phyloP scores from a whole-genome alignment of 1,139 yeast species.

The Lodderomyces beijingensis region DNA sequence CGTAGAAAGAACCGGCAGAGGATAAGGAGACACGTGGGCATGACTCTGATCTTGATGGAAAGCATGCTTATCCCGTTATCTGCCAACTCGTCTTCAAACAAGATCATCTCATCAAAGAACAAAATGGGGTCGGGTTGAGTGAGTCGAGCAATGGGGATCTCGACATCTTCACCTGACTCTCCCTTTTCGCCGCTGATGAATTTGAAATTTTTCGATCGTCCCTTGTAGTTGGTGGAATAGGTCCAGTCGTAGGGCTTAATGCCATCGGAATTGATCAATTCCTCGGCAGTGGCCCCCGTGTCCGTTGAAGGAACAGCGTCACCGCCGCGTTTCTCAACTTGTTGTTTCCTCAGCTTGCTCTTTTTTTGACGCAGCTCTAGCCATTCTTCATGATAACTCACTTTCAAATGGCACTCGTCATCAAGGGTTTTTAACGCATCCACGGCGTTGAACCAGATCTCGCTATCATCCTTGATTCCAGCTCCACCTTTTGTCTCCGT shows the following conservation, averaged over 20 bases:
- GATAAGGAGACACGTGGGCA: slow-evolving; percentile 74
- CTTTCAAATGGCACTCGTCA: slow-evolving; percentile 42
- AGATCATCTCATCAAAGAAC: slow-evolving; percentile 81
- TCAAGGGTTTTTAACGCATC: slow-evolving; percentile 74
- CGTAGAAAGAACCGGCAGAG: slow-evolving; percentile 77
- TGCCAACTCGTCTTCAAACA: slow-evolving; percentile 93
- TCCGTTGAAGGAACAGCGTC: slow-evolving; percentile 1
- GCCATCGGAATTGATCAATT: slow-evolving; percentile 24
- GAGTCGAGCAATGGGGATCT: slow-evolving; percentile 67
- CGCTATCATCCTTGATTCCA: slow-evolving; percentile 1
- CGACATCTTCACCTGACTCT: slow-evolving; percentile 13
- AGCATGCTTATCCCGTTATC: slow-evolving; percentile 88
- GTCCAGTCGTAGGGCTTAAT: slow-evolving; percentile 94
- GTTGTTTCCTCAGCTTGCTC: slow-evolving; percentile 1
- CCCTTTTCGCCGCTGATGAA: slow-evolving; percentile 4
- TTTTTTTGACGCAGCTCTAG: slow-evolving; percentile 51
- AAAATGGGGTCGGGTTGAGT: slow-evolving; percentile 78
- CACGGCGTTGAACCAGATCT: slow-evolving; percentile 64
- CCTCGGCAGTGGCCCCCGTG: slow-evolving; percentile 21
- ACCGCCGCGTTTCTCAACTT: slow-evolving; percentile 3
- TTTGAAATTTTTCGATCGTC: slow-evolving; percentile 33
- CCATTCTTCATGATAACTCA: slow-evolving; percentile 91
- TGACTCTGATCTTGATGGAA: slow-evolving; percentile 78
- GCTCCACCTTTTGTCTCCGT: slow-evolving; percentile 1
- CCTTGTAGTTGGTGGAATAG: slow-evolving; percentile 75